A percentile compares a stretch with the other conserved stretches of the same genome.
These are phyloP conservation scores for Macrocybe gigantea DNA, from an alignment of 768 basidiomycete species.

Conservation along the genomic window DNA sequence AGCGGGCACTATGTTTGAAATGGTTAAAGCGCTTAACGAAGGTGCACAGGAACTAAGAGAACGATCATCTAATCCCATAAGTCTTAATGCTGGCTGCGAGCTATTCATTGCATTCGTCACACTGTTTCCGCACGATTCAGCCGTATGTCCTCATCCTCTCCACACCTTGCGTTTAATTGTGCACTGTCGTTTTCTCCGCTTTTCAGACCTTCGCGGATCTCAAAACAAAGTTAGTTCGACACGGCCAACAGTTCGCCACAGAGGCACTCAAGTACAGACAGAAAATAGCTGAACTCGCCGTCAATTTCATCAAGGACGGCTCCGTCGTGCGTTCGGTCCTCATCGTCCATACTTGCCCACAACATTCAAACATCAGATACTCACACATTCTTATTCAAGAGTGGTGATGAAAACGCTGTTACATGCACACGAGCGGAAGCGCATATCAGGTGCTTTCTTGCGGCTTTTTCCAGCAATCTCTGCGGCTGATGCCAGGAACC, in stretches of 20 bases:
- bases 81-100: slow-evolving; percentile 84
- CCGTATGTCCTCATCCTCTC: slow-evolving; percentile 40
- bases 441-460: slow-evolving; percentile 60
- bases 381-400: slow-evolving; percentile 95
- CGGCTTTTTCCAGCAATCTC: slow-evolving; percentile 10
- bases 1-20: slow-evolving; percentile 93
- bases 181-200: no score
- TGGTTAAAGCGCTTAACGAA: slow-evolving; percentile 77
- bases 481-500: background rate
- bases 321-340: slow-evolving; percentile 55
- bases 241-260: slow-evolving; percentile 71
- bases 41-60: slow-evolving; percentile 60
- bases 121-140: slow-evolving; percentile 74
- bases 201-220: slow-evolving; percentile 75
- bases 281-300: slow-evolving; percentile 85
- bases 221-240: slow-evolving; percentile 76
- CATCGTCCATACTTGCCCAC: slow-evolving; percentile 1
- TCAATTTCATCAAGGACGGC: slow-evolving; percentile 93
- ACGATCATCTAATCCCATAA: slow-evolving; percentile 71
- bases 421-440: slow-evolving; percentile 84
- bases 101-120: slow-evolving; percentile 90
- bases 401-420: slow-evolving; percentile 93
- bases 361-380: slow-evolving; percentile 50
- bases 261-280: slow-evolving; percentile 82
- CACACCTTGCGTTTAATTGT: background rate